A percentile compares a stretch with the other conserved stretches of the same genome.
phyloP scores from a whole-genome alignment of 75 land plant genomes.

The Sequoia sempervirens region DNA sequence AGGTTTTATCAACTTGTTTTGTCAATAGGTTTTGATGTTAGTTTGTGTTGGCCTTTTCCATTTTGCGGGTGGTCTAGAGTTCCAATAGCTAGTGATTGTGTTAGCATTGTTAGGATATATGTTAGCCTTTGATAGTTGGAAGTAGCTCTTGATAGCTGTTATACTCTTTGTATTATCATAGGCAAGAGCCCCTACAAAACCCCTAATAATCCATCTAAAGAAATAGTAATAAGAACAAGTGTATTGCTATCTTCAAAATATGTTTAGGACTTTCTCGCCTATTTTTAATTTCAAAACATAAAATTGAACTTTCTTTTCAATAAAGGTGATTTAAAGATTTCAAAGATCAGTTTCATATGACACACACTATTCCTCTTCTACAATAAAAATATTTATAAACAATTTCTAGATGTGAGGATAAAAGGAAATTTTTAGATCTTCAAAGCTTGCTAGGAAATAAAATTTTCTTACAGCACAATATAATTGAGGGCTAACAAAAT shows the following conservation, averaged over 20 bases:
- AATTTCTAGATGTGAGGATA: background rate
- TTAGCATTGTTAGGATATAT: too few relatives aligned
- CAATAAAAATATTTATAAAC: background rate
- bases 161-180: too few relatives aligned
- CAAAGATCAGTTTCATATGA: background rate
- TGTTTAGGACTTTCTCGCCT: background rate
- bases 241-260: background rate
- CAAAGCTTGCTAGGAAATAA: background rate
- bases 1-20: too few relatives aligned
- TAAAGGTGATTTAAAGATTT: background rate
- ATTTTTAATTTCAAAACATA: background rate
- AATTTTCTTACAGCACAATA: background rate
- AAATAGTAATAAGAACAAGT: too few relatives aligned
- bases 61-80: too few relatives aligned
- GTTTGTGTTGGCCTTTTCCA: too few relatives aligned
- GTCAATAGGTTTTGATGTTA: too few relatives aligned
- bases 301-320: background rate
- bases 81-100: too few relatives aligned
- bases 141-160: too few relatives aligned
- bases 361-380: background rate
- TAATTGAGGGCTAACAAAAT: background rate
- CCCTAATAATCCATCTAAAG: too few relatives aligned
- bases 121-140: too few relatives aligned
- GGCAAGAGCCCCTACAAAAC: too few relatives aligned
- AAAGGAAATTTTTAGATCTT: background rate